Evolutionary conservation across 2,329 filamentous ascomycete species (phyloP), one percentile per base, ranked within the genome.

Genomic region (Chrysosporium keratinophilum): DNA sequence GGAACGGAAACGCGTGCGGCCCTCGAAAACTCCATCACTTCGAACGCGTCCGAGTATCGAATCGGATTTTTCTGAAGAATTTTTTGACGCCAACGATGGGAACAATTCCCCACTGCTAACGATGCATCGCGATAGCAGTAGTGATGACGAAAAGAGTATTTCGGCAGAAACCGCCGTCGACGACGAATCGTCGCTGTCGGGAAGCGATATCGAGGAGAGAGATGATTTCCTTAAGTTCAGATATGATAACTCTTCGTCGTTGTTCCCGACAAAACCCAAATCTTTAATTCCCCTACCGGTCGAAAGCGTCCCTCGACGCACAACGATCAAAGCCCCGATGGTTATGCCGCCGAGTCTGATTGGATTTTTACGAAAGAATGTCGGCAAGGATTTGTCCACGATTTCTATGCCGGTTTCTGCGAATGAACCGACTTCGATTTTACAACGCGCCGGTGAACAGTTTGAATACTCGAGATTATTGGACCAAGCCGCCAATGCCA

Each of bases 351-450:
- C 93, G 0, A 95, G 88, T 67, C 75, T 98, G 51, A 95, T 98
- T 60, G 87, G 88, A 0, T 95, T 97, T 67, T 78, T 97, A 33
- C 83, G 93, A 61, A 98, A 97, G 70, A 98, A 98, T 62, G 93
- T 97, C 9, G 93, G 93, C 65, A 98, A 98, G 69, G 93, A 98
- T 69, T 76, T 98, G 47, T 95, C 88, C 56, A 94, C 89, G 2
- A 95, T 98, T 60, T 90, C 88, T 46, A 97, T 97, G 91, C 93
- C 93, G 0, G 93, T 96, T 0, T 95, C 91, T 3, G 84, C 91
- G 20, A 98, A 98, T 69, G 93, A 98, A 67, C 93, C 93, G 0
- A 81, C 84, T 1, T 96, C 91, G 0, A 73, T 95, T 10, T 76
- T 97, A 4, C 93, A 98, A 68, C 85, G 91, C 57, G 79, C 90